Conservation (phyloP, 106 monocot genomes). For the Dendrobium catenatum region DNA sequence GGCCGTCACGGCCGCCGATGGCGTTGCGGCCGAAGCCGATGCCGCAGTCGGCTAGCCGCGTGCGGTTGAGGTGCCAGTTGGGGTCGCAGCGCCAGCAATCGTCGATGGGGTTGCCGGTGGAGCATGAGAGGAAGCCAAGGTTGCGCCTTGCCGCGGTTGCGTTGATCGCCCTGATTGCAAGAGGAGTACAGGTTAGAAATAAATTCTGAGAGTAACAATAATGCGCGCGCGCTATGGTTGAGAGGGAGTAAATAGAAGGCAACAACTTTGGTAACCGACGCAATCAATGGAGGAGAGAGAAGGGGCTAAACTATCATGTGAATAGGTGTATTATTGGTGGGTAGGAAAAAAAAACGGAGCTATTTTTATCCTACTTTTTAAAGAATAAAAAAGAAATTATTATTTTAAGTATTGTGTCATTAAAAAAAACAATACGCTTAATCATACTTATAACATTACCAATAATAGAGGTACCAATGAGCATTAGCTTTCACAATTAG, state of each 20-base stretch:
- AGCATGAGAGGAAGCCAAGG: conserved; percentile 27
- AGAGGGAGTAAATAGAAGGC: not conserved
- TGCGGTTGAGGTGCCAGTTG: conserved; percentile 36
- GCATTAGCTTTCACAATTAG: no score
- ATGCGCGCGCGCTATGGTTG: no score
- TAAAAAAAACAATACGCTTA: not conserved
- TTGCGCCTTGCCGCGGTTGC: conserved; percentile 6
- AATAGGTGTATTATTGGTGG: not conserved
- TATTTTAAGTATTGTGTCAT: no score
- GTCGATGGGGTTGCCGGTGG: conserved; percentile 43
- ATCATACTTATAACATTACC: not conserved
- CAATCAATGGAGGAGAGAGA: not conserved
- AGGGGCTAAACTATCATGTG: not conserved
- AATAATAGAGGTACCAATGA: not conserved
- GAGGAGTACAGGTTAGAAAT: not conserved
- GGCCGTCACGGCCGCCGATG: conserved; percentile 34
- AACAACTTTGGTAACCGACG: not conserved
- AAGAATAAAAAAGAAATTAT: no score
- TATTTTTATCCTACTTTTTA: no score
- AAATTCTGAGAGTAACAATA: not conserved
- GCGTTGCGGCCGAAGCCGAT: conserved; percentile 51
- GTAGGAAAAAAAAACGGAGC: no score
- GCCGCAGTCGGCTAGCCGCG: conserved; percentile 38
- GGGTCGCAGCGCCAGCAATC: conserved; percentile 51
- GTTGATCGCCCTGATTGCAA: conserved; percentile 17